A percentile compares a stretch with the other conserved stretches of the same genome.
Evolutionary conservation across 306 rosid species (phyloP).

Genomic region (Rosa chinensis): DNA sequence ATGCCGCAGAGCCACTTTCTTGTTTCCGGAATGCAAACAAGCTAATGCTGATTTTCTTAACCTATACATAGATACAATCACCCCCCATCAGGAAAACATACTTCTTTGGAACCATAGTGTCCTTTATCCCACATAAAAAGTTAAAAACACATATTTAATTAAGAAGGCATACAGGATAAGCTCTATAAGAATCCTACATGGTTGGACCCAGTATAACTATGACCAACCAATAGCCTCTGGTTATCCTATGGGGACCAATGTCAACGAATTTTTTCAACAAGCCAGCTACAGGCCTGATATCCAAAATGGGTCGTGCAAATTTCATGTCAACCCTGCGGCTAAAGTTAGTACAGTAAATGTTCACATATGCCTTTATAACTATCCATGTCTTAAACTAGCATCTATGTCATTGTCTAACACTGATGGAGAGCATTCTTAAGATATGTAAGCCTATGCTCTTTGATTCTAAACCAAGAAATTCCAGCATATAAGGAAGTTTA

Average conservation of each 20-base stretch:
- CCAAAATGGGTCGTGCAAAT: background rate
- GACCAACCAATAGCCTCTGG: background rate
- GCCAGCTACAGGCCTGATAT: conserved; percentile 8
- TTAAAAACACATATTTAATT: background rate
- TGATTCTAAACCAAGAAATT: background rate
- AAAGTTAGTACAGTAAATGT: background rate
- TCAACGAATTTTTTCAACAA: background rate
- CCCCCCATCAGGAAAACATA: conserved; percentile 19
- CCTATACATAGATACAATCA: conserved; percentile 42
- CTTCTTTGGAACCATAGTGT: conserved; percentile 8
- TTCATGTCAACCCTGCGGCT: background rate
- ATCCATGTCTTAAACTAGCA: background rate
- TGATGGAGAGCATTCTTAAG: conserved; percentile 5
- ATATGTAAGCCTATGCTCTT: background rate
- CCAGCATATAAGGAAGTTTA: background rate
- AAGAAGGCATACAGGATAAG: background rate
- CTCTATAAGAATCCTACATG: background rate
- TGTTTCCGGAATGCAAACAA: conserved; percentile 71
- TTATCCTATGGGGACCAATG: background rate
- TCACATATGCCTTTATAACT: background rate
- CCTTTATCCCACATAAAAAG: conserved; percentile 4
- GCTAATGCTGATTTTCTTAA: conserved; percentile 70
- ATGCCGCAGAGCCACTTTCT: conserved; percentile 69
- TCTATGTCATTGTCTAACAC: background rate
- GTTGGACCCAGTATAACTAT: background rate